Evolutionary conservation across 177 flowering plant genomes (phyloP), one percentile per base, ranked within the genome.

Genomic region (Tripterygium wilfordii): DNA sequence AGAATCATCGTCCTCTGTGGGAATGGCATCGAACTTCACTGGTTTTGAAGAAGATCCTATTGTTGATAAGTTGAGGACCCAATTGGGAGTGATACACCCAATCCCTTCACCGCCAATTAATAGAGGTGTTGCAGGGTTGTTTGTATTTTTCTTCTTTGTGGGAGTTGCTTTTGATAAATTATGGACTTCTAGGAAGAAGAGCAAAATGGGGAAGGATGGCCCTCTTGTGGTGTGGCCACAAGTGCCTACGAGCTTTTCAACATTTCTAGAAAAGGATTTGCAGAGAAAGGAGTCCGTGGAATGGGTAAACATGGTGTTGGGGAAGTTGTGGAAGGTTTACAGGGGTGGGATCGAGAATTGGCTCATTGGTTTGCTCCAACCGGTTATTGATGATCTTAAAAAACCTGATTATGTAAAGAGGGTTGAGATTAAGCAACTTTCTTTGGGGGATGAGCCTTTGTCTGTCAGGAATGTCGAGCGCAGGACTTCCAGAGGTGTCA

Each of bases 281-380:
- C 83, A 78, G 61, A 78, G 96, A 67, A 91, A 91, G 51, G 98
- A 91, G 62, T 82, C 98, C 0, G 98, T 91, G 42, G 98, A 91
- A 56, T 91, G 98, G 98, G 98, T 92, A 48, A 92, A 92, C 49
- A 92, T 92, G 98, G 98, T 92, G 54, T 50, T 92, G 62, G 98
- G 90, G 61, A 91, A 91, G 67, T 60, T 91, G 56, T 91, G 98
- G 98, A 83, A 82, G 66, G 98, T 88, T 13, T 91, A 88, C 23
- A 77, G 96, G 65, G 69, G 44, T 51, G 95, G 79, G 45, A 42
- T 88, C 54, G 98, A 92, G 64, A 82, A 88, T 75, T 88, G 96
- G 98, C 31, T 92, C 14, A 67, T 79, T 70, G 96, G 98, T 29
- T 72, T 77, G 62, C 78, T 91, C 54, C 98, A 91, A 69, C 98